Base-by-base conservation (phyloP, 768 basidiomycete genomes). In the Mycena maculata region DNA sequence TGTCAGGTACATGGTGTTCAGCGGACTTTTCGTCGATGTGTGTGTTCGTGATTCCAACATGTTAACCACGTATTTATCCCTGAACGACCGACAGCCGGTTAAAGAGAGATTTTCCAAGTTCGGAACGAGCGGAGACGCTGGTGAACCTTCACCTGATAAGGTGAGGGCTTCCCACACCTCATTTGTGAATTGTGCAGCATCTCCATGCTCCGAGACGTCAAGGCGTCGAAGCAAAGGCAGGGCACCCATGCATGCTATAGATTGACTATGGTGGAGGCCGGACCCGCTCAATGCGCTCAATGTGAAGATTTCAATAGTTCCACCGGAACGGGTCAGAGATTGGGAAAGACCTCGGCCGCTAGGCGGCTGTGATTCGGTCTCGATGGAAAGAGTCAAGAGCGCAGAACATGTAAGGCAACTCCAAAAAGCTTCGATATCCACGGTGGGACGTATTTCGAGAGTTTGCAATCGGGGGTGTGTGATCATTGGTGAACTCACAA, bases 141-240 rank as follows among this genome's bases (percentile, higher is more conserved):
- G 30, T 22, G n/a, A n/a, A n/a, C 42, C 18, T n/a, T 11, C 52
- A 15, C 9, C 7, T 2, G 15, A 11, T n/a, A 27, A 31, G 22
- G 45, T 54, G 30, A 63, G 53, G 3, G 54, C 45, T 28, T 56
- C 54, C 44, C 62, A 63, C 18, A 56, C 38, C 47, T 4, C 18
- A 20, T 47, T 13, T 16, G 62, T 48, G 28, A 63, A 39, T 30
- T 44, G 52, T 15, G 5, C 3, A 30, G 13, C n/a, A 3, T 11
- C 1, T 2, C 60, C 36, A 22, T 7, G 1, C 5, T 63, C 61
- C 20, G 45, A 27, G n/a, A 63, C 31, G 11, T 23, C 44, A 12
- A 63, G 53, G 22, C 18, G 45, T 22, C 45, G 62, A 13, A 63
- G 54, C 6, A n/a, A 20, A 25, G 62, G 62, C 47, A 56, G 55